Evolutionary conservation across 2,329 filamentous ascomycete species (phyloP), one percentile per base, ranked within the genome.

Genomic region (Ceratocystis cubensis): DNA sequence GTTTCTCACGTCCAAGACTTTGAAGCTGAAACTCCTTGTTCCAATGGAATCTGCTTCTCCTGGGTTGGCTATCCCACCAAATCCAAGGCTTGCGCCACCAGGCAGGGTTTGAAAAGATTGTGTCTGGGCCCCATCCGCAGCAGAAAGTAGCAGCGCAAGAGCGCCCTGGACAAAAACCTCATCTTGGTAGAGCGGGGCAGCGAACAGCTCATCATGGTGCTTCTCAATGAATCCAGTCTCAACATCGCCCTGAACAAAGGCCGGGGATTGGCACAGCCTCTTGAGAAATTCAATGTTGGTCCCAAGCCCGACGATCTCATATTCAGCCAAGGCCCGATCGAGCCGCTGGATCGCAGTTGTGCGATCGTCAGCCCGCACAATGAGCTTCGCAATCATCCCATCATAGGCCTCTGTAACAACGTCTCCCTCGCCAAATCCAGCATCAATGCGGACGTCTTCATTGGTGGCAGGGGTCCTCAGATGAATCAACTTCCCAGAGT

Each of bases 251-350:
- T 83, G 82, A 66, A 96, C 82, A 73, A 99, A 99, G 63, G 88
- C 89, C 0, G 84, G 82, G 68, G 88, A 91, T 59, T 85, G 82
- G 74, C 91, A 96, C 66, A 96, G 82, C 7, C 86, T 83, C 78
- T 97, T 97, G 68, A 99, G 78, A 73, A 99, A 99, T 75, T 97
- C 94, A 69, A 99, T 92, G 74, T 99, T 99, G 5, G 94, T 99
- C 73, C 89, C 88, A 6, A 95, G 84, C 0, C 94, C 94, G 2
- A 93, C 94, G 10, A 99, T 86, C 76, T 99, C 91, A 73, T 97
- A 99, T 61, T 90, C 83, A 70, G 90, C 87, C 10, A 99, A 79
- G 0, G 94, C 92, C 3, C 86, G 80, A 46, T 86, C 84, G 68
- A 99, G 81, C 75, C 90, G 95, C 67, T 89, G 86, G 63, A 99